Conservation (phyloP, 2,329 filamentous ascomycete genomes). For the Scedosporium dehoogii region DNA sequence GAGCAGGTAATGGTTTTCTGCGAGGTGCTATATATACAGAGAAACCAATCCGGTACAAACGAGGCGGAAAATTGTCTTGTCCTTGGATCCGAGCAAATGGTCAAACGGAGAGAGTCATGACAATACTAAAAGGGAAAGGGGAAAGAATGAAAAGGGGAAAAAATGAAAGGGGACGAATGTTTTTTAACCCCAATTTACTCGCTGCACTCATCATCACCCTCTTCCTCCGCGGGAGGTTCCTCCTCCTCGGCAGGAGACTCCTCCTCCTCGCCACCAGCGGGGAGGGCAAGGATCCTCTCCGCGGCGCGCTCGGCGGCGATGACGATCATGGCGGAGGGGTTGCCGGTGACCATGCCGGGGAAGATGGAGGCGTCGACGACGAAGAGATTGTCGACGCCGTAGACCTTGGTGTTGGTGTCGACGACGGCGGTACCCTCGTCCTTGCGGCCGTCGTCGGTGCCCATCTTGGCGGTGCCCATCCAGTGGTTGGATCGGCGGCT, state of each 20-base stretch:
- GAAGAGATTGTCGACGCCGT: constrained; percentile 58
- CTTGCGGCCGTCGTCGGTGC: constrained; percentile 41
- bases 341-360: constrained; percentile 58
- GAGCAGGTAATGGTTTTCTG: background rate
- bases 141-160: background rate
- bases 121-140: background rate
- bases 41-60: background rate
- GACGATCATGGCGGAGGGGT: constrained; percentile 57
- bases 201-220: too few relatives aligned
- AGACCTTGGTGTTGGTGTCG: constrained; percentile 53
- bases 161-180: background rate
- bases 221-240: background rate
- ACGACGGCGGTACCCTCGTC: constrained; percentile 49
- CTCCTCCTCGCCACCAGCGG: background rate
- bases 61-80: background rate
- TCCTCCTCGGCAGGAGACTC: background rate
- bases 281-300: constrained; percentile 16
- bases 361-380: constrained; percentile 61
- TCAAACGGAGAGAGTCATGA: constrained; percentile 1
- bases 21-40: constrained; percentile 1
- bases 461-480: constrained; percentile 52
- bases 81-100: background rate
- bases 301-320: constrained; percentile 53
- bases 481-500: constrained; percentile 39
- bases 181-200: too few relatives aligned